Conservation (phyloP, 1,139 yeast genomes). For the Entelexis paramagnoliae region DNA sequence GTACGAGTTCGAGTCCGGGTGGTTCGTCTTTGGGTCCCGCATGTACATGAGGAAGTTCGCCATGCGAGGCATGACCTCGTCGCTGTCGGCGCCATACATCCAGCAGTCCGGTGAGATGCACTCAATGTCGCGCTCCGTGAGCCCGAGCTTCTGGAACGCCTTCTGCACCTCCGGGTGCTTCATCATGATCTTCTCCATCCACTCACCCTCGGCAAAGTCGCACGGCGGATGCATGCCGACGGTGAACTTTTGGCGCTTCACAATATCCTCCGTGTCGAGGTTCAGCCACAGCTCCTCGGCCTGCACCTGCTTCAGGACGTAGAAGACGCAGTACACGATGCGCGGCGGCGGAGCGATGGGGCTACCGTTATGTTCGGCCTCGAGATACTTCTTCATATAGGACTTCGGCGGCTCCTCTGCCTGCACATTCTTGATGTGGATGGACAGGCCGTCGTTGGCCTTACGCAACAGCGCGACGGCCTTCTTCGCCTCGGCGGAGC, state of each 20-base stretch:
- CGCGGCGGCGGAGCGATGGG: constrained; percentile 46
- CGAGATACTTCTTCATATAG: constrained; percentile 56
- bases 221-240: constrained; percentile 64
- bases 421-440: constrained; percentile 67
- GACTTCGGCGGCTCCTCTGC: constrained; percentile 74
- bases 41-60: constrained; percentile 66
- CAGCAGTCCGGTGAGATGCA: constrained; percentile 75
- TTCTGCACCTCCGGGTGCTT: constrained; percentile 53
- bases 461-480: constrained; percentile 44
- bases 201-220: constrained; percentile 56
- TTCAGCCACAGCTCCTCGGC: constrained; percentile 69
- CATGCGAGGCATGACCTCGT: constrained; percentile 66
- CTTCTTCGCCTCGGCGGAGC: constrained; percentile 52
- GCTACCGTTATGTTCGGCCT: constrained; percentile 54
- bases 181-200: constrained; percentile 43
- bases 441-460: constrained; percentile 39
- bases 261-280: constrained; percentile 46
- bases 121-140: constrained; percentile 43
- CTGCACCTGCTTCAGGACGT: constrained; percentile 45
- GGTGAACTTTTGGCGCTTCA: constrained; percentile 48
- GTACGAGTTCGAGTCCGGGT: constrained; percentile 73
- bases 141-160: constrained; percentile 45
- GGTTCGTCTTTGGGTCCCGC: constrained; percentile 48
- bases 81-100: constrained; percentile 70
- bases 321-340: constrained; percentile 57